A percentile compares a stretch with the other conserved stretches of the same genome.
Conservation (phyloP, 2,329 filamentous ascomycete genomes). For the Gyromitra esculenta region DNA sequence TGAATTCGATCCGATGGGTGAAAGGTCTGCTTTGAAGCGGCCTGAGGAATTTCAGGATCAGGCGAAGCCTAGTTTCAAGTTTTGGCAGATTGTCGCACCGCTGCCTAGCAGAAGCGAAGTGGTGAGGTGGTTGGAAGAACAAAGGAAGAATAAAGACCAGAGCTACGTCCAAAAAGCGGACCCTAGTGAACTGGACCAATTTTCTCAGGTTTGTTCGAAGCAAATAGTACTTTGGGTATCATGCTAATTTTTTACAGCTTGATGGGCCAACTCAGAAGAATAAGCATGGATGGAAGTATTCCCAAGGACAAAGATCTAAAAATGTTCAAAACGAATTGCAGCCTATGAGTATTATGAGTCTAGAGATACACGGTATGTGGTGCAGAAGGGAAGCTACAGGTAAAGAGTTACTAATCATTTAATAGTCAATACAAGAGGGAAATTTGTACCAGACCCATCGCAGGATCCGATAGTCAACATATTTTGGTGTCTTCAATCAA, state of each 20-base stretch:
- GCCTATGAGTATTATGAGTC: constrained; percentile 96
- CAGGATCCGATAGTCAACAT: constrained; percentile 87
- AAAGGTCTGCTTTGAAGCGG: constrained; percentile 41
- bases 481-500: constrained; percentile 88
- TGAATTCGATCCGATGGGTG: constrained; percentile 74
- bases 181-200: constrained; percentile 21
- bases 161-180: background rate
- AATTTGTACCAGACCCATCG: constrained; percentile 85
- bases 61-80: constrained; percentile 62
- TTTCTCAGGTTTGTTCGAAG: constrained; percentile 53
- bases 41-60: background rate
- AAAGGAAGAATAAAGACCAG: constrained; percentile 55
- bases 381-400: background rate
- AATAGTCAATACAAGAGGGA: constrained; percentile 79
- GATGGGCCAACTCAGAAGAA: constrained; percentile 86
- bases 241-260: constrained; percentile 68
- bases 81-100: constrained; percentile 78
- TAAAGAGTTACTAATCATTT: constrained; percentile 4
- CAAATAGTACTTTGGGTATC: background rate
- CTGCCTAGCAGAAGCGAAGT: constrained; percentile 80
- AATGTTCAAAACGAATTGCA: constrained; percentile 84
- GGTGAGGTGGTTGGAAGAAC: constrained; percentile 70
- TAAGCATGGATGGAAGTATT: constrained; percentile 84
- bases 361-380: constrained; percentile 75
- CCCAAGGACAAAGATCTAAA: constrained; percentile 76